Evolutionary conservation across 148 eudicot species (phyloP).

Genomic region (Vaccinium myrtillus): DNA sequence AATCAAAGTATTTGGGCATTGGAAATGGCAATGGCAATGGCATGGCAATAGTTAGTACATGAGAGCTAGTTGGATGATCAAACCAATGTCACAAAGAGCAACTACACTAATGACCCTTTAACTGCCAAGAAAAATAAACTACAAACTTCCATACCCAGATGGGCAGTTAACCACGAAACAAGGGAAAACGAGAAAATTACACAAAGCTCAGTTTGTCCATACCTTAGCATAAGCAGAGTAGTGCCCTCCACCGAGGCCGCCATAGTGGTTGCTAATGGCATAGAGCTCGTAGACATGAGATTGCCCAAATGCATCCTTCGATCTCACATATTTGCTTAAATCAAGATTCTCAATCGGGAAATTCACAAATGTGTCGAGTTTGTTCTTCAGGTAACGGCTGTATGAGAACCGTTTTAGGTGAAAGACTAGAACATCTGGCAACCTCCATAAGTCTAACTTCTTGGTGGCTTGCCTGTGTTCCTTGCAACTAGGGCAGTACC

Average conservation of each 20-base stretch:
- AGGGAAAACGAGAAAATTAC: background rate
- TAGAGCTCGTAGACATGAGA: constrained; percentile 70
- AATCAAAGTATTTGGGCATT: background rate
- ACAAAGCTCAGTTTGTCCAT: background rate
- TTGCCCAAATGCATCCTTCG: constrained; percentile 43
- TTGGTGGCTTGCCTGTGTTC: constrained; percentile 95
- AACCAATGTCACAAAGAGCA: background rate
- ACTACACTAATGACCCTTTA: no score
- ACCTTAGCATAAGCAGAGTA: constrained; percentile 97
- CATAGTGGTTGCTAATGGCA: constrained; percentile 98
- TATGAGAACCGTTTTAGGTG: constrained; percentile 95
- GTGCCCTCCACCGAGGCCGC: constrained; percentile 98
- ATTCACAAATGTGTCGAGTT: constrained; percentile 83
- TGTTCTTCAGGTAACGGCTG: constrained; percentile 90
- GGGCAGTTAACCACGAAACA: background rate
- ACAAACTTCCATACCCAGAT: background rate
- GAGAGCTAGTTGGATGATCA: background rate
- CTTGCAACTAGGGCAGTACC: constrained; percentile 97
- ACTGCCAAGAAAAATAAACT: background rate
- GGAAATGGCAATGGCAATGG: background rate
- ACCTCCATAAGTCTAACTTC: constrained; percentile 94
- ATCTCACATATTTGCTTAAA: constrained; percentile 73
- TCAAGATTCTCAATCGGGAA: constrained; percentile 82
- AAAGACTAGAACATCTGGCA: constrained; percentile 90
- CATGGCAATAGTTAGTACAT: background rate